phyloP scores from a whole-genome alignment of 345 rosid species.

The Cardiospermum halicacabum region DNA sequence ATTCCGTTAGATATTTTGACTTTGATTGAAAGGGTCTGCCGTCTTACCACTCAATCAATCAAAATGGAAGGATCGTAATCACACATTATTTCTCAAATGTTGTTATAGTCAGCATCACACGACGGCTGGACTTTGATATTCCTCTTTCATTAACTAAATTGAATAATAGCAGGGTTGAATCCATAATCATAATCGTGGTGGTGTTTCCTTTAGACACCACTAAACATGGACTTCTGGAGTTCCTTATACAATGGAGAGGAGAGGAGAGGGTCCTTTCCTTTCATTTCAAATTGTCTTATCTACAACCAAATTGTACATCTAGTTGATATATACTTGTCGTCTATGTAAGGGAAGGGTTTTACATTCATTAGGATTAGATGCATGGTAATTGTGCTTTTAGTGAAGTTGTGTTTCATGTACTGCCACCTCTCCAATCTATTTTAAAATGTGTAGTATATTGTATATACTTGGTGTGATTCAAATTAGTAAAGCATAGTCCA shows the following conservation, averaged over 20 bases:
- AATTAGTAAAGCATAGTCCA: no score
- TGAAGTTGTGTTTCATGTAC: no score
- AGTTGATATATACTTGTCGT: no score
- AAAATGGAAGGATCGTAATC: constrained; percentile 2
- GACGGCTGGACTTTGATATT: background rate
- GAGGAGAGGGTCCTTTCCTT: background rate
- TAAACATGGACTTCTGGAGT: background rate
- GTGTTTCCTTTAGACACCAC: constrained; percentile 11
- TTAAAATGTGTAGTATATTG: no score
- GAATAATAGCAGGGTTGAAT: constrained; percentile 19
- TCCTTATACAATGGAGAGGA: constrained; percentile 6
- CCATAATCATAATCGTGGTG: background rate
- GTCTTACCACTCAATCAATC: background rate
- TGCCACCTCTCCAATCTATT: no score
- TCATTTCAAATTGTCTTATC: no score
- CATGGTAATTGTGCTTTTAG: no score
- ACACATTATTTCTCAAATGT: background rate
- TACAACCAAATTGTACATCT: no score
- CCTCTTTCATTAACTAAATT: background rate
- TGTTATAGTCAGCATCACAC: constrained; percentile 1
- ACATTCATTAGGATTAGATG: no score
- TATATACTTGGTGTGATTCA: no score
- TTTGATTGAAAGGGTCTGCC: constrained; percentile 1
- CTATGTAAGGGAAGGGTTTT: no score
- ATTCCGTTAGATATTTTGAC: background rate